These are phyloP conservation scores for Plectosphaerella cucumerina DNA, from an alignment of 2,329 filamentous ascomycete species.

Conservation along the genomic window DNA sequence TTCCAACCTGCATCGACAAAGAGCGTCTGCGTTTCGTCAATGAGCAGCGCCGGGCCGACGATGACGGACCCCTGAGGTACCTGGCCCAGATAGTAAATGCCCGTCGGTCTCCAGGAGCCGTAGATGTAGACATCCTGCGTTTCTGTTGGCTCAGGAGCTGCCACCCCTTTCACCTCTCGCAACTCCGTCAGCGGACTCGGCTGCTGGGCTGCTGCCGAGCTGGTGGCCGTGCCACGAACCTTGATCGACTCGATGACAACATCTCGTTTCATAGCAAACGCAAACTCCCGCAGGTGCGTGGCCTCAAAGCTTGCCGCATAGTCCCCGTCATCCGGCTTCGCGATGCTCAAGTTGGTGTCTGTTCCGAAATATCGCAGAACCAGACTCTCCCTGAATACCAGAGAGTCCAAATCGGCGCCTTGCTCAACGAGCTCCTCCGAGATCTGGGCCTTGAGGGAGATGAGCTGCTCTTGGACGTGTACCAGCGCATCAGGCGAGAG, in stretches of 20 bases:
- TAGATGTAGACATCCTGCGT: conserved; percentile 23
- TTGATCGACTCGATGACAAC: conserved; percentile 9
- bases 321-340: conserved; percentile 18
- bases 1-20: conserved; percentile 19
- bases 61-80: conserved; percentile 17
- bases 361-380: conserved; percentile 30
- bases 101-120: conserved; percentile 18
- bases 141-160: conserved; percentile 8
- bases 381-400: conserved; percentile 30
- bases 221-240: conserved; percentile 20
- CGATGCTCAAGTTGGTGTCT: conserved; percentile 28
- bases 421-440: conserved; percentile 32
- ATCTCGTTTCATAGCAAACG: conserved; percentile 8
- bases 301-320: conserved; percentile 13
- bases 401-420: conserved; percentile 30
- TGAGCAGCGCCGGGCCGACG: conserved; percentile 25
- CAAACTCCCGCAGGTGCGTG: conserved; percentile 9
- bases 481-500: conserved; percentile 6
- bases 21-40: conserved; percentile 26
- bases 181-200: conserved; percentile 13
- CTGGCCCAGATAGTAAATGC: conserved; percentile 20
- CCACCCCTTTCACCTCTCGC: not conserved
- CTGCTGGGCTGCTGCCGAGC: conserved; percentile 9
- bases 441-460: conserved; percentile 23
- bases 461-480: conserved; percentile 17